These are phyloP conservation scores for Jacaranda mimosifolia DNA, from an alignment of 257 asterid genomes.

Conservation along the genomic window DNA sequence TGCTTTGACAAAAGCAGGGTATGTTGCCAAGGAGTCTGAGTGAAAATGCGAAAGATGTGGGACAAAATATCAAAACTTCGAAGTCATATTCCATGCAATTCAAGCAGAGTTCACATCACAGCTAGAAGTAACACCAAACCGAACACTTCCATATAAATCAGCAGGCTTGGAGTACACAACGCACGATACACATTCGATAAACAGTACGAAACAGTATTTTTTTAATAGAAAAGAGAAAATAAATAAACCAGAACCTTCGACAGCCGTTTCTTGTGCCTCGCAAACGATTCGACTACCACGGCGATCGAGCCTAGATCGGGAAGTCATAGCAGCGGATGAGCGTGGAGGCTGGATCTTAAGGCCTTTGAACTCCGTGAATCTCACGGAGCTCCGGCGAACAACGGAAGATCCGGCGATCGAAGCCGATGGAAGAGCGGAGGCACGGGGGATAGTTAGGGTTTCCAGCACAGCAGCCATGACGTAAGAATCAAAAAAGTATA, in stretches of 20 bases:
- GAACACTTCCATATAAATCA: background rate
- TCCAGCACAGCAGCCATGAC: slow-evolving; percentile 59
- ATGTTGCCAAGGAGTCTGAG: background rate
- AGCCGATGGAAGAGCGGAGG: slow-evolving; percentile 48
- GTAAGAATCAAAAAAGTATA: slow-evolving; percentile 14
- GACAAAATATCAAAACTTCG: background rate
- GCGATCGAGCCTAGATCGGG: slow-evolving; percentile 40
- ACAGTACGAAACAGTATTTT: slow-evolving; percentile 11
- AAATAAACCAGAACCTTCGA: slow-evolving; percentile 47
- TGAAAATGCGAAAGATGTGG: background rate
- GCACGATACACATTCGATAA: background rate
- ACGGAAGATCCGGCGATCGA: slow-evolving; percentile 44
- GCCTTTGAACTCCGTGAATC: slow-evolving; percentile 57
- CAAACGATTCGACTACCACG: slow-evolving; percentile 62
- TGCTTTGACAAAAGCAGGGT: background rate
- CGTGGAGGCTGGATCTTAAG: slow-evolving; percentile 56
- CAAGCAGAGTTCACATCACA: background rate
- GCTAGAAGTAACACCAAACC: background rate
- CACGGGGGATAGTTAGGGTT: slow-evolving; percentile 65
- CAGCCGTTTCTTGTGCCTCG: slow-evolving; percentile 69
- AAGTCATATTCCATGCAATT: background rate
- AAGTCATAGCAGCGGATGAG: slow-evolving; percentile 39
- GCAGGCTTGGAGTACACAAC: background rate
- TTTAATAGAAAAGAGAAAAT: background rate
- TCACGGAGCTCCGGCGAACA: slow-evolving; percentile 42